phyloP scores from a whole-genome alignment of 768 basidiomycete species.

The Mycena rosella region DNA sequence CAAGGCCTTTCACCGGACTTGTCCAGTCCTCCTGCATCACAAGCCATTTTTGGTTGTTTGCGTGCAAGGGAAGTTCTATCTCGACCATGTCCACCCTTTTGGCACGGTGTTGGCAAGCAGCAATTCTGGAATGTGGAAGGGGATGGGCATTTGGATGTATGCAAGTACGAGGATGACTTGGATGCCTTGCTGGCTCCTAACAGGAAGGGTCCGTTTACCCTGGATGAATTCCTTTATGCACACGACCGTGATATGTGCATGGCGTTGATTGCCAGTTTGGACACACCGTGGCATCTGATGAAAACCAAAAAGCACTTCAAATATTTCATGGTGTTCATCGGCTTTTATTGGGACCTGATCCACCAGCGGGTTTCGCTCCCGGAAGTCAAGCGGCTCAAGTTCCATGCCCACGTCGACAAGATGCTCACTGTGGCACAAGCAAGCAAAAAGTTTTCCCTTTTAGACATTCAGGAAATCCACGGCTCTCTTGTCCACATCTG shows the following conservation, averaged over 20 bases:
- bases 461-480: background rate
- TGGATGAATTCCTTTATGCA: background rate
- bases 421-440: background rate
- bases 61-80: too few species aligned
- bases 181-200: background rate
- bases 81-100: constrained; percentile 38
- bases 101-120: constrained; percentile 40
- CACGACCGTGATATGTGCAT: background rate
- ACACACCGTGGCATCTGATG: constrained; percentile 1
- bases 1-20: constrained; percentile 9
- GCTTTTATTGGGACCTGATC: background rate
- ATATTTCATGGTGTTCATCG: background rate
- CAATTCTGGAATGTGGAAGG: constrained; percentile 37
- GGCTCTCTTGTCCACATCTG: background rate
- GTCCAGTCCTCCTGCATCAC: too few species aligned
- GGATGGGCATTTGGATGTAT: background rate
- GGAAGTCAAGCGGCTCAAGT: background rate
- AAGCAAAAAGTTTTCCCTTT: background rate
- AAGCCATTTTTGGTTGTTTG: too few species aligned
- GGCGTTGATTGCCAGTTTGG: background rate
- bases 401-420: background rate
- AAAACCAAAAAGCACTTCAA: background rate
- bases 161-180: background rate
- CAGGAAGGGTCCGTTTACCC: background rate
- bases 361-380: background rate